Evolutionary conservation across 2,329 filamentous ascomycete genomes (phyloP).

Genomic region (Ceratocystis harringtonii): DNA sequence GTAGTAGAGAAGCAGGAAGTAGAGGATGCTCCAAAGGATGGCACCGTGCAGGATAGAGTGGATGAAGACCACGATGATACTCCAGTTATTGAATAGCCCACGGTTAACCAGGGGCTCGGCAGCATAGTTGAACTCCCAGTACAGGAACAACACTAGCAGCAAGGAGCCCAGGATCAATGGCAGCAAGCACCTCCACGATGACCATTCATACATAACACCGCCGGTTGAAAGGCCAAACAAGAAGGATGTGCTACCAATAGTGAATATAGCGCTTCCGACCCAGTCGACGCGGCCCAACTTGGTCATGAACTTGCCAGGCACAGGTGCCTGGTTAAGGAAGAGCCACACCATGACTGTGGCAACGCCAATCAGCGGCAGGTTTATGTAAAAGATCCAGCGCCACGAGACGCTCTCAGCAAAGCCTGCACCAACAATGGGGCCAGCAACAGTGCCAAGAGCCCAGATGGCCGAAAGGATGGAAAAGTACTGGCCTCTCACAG

Average conservation of each 20-base stretch:
- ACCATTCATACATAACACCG: slow-evolving; percentile 50
- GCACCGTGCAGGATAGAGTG: slow-evolving; percentile 44
- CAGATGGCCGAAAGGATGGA: slow-evolving; percentile 31
- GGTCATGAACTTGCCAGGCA: slow-evolving; percentile 18
- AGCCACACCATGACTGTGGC: slow-evolving; percentile 20
- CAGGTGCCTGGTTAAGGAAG: slow-evolving; percentile 21
- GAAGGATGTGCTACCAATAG: slow-evolving; percentile 38
- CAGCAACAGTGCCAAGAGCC: slow-evolving; percentile 37
- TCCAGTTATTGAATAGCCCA: slow-evolving; percentile 33
- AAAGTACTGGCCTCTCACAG: slow-evolving; percentile 29
- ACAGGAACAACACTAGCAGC: slow-evolving; percentile 36
- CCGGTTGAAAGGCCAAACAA: slow-evolving; percentile 36
- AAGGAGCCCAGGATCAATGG: slow-evolving; percentile 41
- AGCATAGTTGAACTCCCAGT: slow-evolving; percentile 39
- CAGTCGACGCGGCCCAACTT: slow-evolving; percentile 38
- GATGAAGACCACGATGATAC: slow-evolving; percentile 33
- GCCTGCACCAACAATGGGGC: slow-evolving; percentile 22
- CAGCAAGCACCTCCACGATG: slow-evolving; percentile 44
- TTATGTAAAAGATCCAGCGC: slow-evolving; percentile 28
- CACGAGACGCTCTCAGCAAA: slow-evolving; percentile 21
- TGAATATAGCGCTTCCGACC: slow-evolving; percentile 45
- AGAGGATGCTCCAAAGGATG: slow-evolving; percentile 38
- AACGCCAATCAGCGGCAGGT: slow-evolving; percentile 23
- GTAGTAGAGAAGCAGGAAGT: slow-evolving; percentile 37
- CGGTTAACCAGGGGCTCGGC: slow-evolving; percentile 35